These are phyloP conservation scores for Trichoderma sp. DNA, from an alignment of 2,329 filamentous ascomycete species.

Conservation along the genomic window DNA sequence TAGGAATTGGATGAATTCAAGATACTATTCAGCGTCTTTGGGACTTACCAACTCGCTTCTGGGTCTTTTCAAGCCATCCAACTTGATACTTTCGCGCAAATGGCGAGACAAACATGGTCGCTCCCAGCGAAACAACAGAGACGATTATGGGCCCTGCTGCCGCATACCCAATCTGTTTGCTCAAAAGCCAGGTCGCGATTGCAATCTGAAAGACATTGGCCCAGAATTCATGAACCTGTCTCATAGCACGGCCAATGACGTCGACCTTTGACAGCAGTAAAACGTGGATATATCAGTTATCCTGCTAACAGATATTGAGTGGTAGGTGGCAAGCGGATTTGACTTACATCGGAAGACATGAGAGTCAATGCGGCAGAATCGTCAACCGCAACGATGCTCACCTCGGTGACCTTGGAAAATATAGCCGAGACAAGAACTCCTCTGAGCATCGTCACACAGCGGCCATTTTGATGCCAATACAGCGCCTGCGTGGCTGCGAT, in stretches of 20 bases:
- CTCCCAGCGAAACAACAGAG: conserved; percentile 28
- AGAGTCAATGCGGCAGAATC: conserved; percentile 39
- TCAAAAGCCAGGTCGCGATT: conserved; percentile 31
- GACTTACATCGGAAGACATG: conserved; percentile 40
- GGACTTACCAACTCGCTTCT: conserved; percentile 30
- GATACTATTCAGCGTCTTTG: background rate
- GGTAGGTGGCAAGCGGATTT: no score
- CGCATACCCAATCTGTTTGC: conserved; percentile 35
- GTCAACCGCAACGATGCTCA: conserved; percentile 29
- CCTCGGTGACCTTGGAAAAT: conserved; percentile 34
- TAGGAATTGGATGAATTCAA: background rate
- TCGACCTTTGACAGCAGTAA: conserved; percentile 32
- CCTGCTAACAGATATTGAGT: background rate
- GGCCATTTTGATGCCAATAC: conserved; percentile 27
- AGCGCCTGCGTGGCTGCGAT: conserved; percentile 32
- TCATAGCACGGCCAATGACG: conserved; percentile 36
- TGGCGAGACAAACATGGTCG: conserved; percentile 29
- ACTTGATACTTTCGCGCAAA: conserved; percentile 31
- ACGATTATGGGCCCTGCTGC: conserved; percentile 35
- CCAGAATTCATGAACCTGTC: conserved; percentile 38
- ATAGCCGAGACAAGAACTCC: conserved; percentile 32
- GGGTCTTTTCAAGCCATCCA: conserved; percentile 17
- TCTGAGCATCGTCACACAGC: conserved; percentile 33
- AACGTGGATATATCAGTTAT: background rate
- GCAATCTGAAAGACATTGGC: conserved; percentile 36